Conservation (phyloP, 768 basidiomycete species). For the Xerocomellus intermedius region DNA sequence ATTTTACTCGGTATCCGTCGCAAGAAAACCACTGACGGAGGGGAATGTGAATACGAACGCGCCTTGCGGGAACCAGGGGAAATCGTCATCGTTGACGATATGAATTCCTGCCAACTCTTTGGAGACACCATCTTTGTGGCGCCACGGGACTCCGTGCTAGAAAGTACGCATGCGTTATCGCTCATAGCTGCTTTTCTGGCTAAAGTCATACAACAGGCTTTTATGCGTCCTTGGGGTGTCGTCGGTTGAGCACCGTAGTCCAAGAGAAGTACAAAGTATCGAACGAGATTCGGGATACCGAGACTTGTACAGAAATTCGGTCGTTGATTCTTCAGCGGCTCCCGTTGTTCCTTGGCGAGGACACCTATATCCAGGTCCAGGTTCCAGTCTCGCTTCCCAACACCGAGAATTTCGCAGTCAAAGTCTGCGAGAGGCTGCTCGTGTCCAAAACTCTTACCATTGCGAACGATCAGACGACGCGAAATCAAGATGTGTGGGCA, state of each 20-base stretch:
- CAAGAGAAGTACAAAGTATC: conserved; percentile 67
- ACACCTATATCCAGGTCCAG: conserved; percentile 57
- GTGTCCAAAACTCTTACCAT: conserved; percentile 58
- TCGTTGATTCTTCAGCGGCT: conserved; percentile 73
- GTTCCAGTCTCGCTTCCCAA: conserved; percentile 58
- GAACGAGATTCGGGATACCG: conserved; percentile 45
- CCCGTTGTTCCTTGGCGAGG: conserved; percentile 61
- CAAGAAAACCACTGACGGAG: conserved; percentile 26
- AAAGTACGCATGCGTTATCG: conserved; percentile 45
- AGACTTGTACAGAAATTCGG: conserved; percentile 47
- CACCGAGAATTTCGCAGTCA: conserved; percentile 62
- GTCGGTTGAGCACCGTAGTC: conserved; percentile 26
- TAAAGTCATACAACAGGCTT: conserved; percentile 44
- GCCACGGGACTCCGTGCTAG: conserved; percentile 79
- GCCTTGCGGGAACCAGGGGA: conserved; percentile 55
- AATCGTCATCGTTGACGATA: conserved; percentile 82
- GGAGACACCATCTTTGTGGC: conserved; percentile 68
- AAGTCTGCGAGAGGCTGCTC: conserved; percentile 55
- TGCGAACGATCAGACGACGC: conserved; percentile 45
- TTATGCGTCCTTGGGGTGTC: conserved; percentile 71
- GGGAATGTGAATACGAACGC: too few species aligned
- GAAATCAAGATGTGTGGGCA: conserved; percentile 66
- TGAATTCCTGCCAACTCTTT: conserved; percentile 71
- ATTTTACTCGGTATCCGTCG: conserved; percentile 73
- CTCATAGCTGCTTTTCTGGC: not conserved